phyloP scores from a whole-genome alignment of 2,329 filamentous ascomycete genomes.

The Ophiostoma piceae region DNA sequence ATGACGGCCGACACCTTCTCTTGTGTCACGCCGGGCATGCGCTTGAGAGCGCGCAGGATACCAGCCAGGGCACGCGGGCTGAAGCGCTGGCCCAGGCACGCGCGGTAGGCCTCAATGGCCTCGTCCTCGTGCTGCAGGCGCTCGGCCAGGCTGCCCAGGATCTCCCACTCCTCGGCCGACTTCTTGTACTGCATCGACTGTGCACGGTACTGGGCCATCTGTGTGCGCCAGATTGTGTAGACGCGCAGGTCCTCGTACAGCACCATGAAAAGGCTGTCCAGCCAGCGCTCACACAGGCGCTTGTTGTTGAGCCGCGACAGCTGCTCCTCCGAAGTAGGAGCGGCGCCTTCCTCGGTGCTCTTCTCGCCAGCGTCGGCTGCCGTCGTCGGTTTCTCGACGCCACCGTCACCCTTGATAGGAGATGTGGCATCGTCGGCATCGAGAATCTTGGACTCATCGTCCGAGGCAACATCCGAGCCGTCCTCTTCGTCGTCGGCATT shows the following conservation, averaged over 20 bases:
- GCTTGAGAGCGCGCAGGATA: conserved; percentile 73
- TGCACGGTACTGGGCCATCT: conserved; percentile 91
- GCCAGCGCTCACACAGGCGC: conserved; percentile 91
- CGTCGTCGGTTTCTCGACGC: conserved; percentile 72
- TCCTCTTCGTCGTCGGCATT: conserved; percentile 32
- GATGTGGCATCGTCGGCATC: conserved; percentile 24
- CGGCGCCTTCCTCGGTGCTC: conserved; percentile 48
- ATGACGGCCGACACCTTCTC: conserved; percentile 83
- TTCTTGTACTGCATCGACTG: conserved; percentile 96
- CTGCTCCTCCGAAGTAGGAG: conserved; percentile 55
- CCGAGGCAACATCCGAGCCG: conserved; percentile 25
- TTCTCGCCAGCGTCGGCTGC: conserved; percentile 71
- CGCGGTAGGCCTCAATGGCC: conserved; percentile 85
- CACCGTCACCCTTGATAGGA: conserved; percentile 23
- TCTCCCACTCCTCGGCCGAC: conserved; percentile 96
- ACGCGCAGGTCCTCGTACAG: conserved; percentile 96
- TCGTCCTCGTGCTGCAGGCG: conserved; percentile 88
- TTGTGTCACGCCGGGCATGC: conserved; percentile 36
- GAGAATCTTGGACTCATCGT: conserved; percentile 30
- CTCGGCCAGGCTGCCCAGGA: conserved; percentile 86
- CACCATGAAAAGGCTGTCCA: conserved; percentile 99
- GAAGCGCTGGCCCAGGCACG: conserved; percentile 81
- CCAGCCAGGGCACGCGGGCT: conserved; percentile 88
- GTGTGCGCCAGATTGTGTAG: conserved; percentile 98
- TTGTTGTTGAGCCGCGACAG: conserved; percentile 96